These are phyloP conservation scores for Epichloe amarillans DNA, from an alignment of 2,329 filamentous ascomycete species.

Conservation along the genomic window DNA sequence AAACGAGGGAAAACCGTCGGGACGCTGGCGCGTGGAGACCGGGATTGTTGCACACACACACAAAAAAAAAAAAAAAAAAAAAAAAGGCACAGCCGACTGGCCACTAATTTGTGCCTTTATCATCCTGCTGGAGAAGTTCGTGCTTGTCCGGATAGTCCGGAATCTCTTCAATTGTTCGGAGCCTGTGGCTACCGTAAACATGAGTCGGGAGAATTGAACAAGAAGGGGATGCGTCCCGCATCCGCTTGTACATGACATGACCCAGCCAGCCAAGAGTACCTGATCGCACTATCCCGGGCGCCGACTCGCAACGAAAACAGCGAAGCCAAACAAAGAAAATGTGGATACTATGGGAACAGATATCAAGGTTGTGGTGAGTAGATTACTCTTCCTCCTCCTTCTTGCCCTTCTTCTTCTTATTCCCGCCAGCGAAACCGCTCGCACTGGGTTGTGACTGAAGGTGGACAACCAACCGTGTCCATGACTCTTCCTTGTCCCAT, in stretches of 20 bases:
- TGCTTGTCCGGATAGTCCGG: not conserved
- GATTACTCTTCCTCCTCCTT: conserved; percentile 39
- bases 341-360: conserved; percentile 28
- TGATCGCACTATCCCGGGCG: conserved; percentile 30
- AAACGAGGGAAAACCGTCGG: too few relatives aligned
- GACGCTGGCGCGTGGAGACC: too few relatives aligned
- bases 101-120: too few relatives aligned
- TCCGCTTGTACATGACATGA: conserved; percentile 14
- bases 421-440: conserved; percentile 28
- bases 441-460: conserved; percentile 57
- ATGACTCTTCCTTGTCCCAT: conserved; percentile 89
- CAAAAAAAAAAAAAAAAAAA: too few relatives aligned
- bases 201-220: conserved; percentile 8
- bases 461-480: conserved; percentile 77
- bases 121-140: too few relatives aligned
- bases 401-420: conserved; percentile 61
- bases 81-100: too few relatives aligned
- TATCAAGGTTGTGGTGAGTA: conserved; percentile 14
- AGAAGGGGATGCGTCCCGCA: conserved; percentile 15
- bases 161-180: not conserved
- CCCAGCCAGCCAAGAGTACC: conserved; percentile 22
- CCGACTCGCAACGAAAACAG: conserved; percentile 26
- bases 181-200: not conserved
- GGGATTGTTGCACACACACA: too few relatives aligned
- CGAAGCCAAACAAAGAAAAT: conserved; percentile 23